Evolutionary conservation across 257 asterid species (phyloP), one percentile per base, ranked within the genome.

Genomic region (Ilex asprella): DNA sequence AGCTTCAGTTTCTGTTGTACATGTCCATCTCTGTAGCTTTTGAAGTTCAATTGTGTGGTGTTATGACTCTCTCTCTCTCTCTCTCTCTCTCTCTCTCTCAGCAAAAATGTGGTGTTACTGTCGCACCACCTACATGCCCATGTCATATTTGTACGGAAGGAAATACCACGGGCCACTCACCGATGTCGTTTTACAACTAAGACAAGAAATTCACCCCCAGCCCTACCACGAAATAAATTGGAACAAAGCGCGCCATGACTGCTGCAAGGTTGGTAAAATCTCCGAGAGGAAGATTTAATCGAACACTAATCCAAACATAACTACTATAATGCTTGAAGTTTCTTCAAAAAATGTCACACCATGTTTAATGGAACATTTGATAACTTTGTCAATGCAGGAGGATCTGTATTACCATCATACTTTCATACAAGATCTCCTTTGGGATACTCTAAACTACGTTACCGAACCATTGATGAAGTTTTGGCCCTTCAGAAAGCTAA

Each of bases 101-200:
- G 96, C 92, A 60, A 88, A 88, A 52, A 89, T 86, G 96, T 89
- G 93, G 96, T 82, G 90, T 30, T 86, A 82, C 16, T 89, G 96
- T 61, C 90, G 95, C 10, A 78, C 91, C 39, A 76, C 90, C 0
- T 86, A 84, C 79, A 82, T 89, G 95, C 93, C 96, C 0, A 86
- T 86, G 95, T 86, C 95, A 12, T 84, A 89, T 30, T 73, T 88
- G 13, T 88, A 88, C 12, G 96, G 87, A 1, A 64, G 62, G 16
- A 80, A 80, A 64, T 83, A 76, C 63, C 90, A 83, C 6, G 95
- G 96, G 1, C 82, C 95, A 2, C 56, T 89, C 35, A 86, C 90
- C 4, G 78, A 76, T 49, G 73, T 84, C 1, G 96, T 88, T 66
- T n/a, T 80, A 39, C 70, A 86, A n/a, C 3, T 89, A 12, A 76